phyloP scores from a whole-genome alignment of 768 basidiomycete species.

The Boletus tomentosulus region DNA sequence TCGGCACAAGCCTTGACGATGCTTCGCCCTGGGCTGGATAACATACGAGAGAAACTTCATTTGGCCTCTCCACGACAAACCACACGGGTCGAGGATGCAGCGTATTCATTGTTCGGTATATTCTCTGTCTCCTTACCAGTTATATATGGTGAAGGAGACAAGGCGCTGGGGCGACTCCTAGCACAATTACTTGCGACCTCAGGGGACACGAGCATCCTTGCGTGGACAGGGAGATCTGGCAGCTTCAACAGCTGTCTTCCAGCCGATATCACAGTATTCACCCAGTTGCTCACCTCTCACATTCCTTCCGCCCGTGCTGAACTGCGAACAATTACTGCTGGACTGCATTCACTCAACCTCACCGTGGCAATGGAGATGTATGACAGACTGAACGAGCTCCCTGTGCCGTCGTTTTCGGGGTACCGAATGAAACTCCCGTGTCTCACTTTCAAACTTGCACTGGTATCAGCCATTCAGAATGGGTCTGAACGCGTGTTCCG shows the following conservation, averaged over 20 bases:
- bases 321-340: not conserved
- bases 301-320: not conserved
- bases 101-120: not conserved
- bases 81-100: no score
- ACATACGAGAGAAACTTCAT: not conserved
- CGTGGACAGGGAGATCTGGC: conserved; percentile 4
- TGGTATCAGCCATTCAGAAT: not conserved
- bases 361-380: not conserved
- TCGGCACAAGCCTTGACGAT: not conserved
- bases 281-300: not conserved
- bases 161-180: not conserved
- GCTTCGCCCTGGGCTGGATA: not conserved
- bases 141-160: conserved; percentile 2
- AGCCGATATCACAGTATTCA: not conserved
- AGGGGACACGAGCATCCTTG: conserved; percentile 3
- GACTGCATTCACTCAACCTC: not conserved
- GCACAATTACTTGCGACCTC: conserved; percentile 1
- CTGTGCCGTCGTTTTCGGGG: not conserved
- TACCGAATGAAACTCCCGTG: conserved; percentile 7
- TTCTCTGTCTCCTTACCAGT: not conserved
- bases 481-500: not conserved
- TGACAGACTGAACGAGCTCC: not conserved
- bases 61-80: no score
- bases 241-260: conserved; percentile 9
- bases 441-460: conserved; percentile 1